Conservation (phyloP, 2,329 filamentous ascomycete species). For the Colletotrichum sublineola region DNA sequence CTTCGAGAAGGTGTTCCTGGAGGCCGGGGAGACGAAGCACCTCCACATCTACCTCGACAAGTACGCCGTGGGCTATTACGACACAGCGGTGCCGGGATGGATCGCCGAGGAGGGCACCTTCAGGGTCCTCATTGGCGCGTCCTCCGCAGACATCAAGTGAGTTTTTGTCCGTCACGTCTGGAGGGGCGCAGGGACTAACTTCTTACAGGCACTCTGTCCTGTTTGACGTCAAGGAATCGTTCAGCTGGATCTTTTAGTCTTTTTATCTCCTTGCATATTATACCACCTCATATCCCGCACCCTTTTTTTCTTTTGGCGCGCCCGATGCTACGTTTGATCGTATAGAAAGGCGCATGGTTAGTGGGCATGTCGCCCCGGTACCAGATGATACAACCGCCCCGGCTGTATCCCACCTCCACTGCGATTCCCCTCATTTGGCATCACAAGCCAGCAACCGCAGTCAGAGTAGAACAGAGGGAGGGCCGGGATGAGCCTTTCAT, state of each 20-base stretch:
- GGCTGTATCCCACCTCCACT: not conserved
- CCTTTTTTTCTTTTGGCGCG: not conserved
- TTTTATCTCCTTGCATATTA: not conserved
- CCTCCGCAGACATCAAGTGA: constrained; percentile 68
- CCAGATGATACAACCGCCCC: not conserved
- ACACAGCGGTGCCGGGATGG: constrained; percentile 70
- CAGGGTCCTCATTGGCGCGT: constrained; percentile 71
- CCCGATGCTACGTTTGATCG: not conserved
- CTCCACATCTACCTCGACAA: constrained; percentile 61
- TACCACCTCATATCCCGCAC: constrained; percentile 2
- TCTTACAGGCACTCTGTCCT: constrained; percentile 48
- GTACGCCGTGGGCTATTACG: constrained; percentile 72
- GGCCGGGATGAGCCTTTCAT: not conserved
- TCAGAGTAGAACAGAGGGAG: not conserved
- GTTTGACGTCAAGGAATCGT: constrained; percentile 74
- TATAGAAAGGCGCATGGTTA: constrained; percentile 6
- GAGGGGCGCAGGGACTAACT: constrained; percentile 15
- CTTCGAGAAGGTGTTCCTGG: constrained; percentile 74
- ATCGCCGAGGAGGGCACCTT: constrained; percentile 76
- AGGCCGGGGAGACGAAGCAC: constrained; percentile 67
- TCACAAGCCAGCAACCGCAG: not conserved
- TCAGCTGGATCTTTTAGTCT: constrained; percentile 73
- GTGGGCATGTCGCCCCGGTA: not conserved
- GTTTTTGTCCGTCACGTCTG: constrained; percentile 3
- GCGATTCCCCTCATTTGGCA: not conserved